Evolutionary conservation across 176 grass and related monocot genomes (phyloP).

Genomic region (Poa pratensis): DNA sequence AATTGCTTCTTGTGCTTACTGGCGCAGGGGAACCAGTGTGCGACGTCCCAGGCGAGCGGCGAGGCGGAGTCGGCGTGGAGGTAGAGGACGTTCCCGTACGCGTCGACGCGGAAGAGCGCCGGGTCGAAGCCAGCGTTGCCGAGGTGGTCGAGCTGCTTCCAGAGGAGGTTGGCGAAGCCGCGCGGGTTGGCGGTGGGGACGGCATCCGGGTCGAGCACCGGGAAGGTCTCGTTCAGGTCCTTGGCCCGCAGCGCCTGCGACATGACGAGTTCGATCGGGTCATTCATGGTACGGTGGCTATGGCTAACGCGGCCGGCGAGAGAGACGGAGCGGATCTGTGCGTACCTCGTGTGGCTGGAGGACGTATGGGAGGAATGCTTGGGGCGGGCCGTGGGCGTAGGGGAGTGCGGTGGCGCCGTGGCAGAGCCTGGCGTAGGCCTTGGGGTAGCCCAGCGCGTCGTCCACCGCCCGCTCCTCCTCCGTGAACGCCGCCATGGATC

Average conservation of each 20-base stretch:
- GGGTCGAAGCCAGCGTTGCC: constrained; percentile 98
- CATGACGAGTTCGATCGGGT: too few relatives aligned
- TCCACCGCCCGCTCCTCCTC: constrained; percentile 88
- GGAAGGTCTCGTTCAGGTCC: constrained; percentile 87
- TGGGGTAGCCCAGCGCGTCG: constrained; percentile 72
- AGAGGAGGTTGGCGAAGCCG: constrained; percentile 89
- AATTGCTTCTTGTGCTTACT: constrained; percentile 45
- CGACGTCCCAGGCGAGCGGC: constrained; percentile 86
- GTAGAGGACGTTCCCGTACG: constrained; percentile 92
- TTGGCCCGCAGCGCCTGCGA: constrained; percentile 58
- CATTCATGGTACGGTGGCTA: too few relatives aligned
- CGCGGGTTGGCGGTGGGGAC: constrained; percentile 67
- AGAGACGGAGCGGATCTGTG: too few relatives aligned
- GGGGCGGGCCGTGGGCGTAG: constrained; percentile 75
- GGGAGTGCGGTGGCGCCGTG: constrained; percentile 43
- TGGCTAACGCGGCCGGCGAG: too few relatives aligned
- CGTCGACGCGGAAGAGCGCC: constrained; percentile 81
- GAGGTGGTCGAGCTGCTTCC: constrained; percentile 98
- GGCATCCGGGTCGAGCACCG: constrained; percentile 70
- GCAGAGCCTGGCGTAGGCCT: constrained; percentile 86
- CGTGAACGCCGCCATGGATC: constrained; percentile 53
- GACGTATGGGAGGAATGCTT: constrained; percentile 77
- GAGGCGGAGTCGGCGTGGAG: constrained; percentile 82
- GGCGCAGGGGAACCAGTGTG: constrained; percentile 88
- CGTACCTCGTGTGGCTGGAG: constrained; percentile 78